Percentiles rank a stretch among this genome's conserved stretches.
Conservation (phyloP, 2,329 filamentous ascomycete species). For the Lachnellula hyalina region DNA sequence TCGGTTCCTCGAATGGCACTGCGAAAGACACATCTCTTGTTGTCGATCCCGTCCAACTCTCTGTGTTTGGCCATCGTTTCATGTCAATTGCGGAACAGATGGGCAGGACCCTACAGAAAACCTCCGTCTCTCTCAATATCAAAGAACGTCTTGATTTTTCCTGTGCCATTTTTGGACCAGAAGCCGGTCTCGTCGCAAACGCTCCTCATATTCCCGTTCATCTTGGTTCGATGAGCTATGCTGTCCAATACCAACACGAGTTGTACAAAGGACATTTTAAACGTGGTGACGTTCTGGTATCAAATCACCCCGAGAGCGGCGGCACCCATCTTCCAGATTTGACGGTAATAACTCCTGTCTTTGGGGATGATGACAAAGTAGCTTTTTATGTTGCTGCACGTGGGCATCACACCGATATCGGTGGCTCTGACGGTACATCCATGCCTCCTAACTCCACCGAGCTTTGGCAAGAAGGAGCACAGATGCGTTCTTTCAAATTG, state of each 20-base stretch:
- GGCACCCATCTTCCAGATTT: slow-evolving; percentile 85
- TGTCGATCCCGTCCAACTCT: slow-evolving; percentile 69
- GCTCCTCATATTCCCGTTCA: slow-evolving; percentile 63
- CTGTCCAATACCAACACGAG: slow-evolving; percentile 65
- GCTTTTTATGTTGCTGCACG: slow-evolving; percentile 72
- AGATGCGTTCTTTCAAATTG: slow-evolving; percentile 58
- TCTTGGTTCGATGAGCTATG: slow-evolving; percentile 18
- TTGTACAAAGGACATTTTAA: slow-evolving; percentile 77
- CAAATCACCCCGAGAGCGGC: slow-evolving; percentile 68
- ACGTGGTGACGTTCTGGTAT: slow-evolving; percentile 72
- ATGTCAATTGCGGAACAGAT: slow-evolving; percentile 84
- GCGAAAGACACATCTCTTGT: slow-evolving; percentile 27
- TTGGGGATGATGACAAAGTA: slow-evolving; percentile 59
- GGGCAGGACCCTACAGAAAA: slow-evolving; percentile 72
- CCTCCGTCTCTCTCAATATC: slow-evolving; percentile 67
- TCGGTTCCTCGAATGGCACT: neutral
- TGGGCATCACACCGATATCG: slow-evolving; percentile 78
- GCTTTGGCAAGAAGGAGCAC: slow-evolving; percentile 57
- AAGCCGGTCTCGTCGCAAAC: slow-evolving; percentile 74
- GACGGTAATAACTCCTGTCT: slow-evolving; percentile 74
- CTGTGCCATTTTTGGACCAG: slow-evolving; percentile 68
- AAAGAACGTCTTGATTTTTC: slow-evolving; percentile 78
- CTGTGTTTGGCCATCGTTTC: slow-evolving; percentile 73
- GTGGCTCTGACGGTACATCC: slow-evolving; percentile 71
- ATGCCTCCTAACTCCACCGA: slow-evolving; percentile 72